phyloP scores from a whole-genome alignment of 176 grass and related monocot species.

The Phoenix dactylifera region DNA sequence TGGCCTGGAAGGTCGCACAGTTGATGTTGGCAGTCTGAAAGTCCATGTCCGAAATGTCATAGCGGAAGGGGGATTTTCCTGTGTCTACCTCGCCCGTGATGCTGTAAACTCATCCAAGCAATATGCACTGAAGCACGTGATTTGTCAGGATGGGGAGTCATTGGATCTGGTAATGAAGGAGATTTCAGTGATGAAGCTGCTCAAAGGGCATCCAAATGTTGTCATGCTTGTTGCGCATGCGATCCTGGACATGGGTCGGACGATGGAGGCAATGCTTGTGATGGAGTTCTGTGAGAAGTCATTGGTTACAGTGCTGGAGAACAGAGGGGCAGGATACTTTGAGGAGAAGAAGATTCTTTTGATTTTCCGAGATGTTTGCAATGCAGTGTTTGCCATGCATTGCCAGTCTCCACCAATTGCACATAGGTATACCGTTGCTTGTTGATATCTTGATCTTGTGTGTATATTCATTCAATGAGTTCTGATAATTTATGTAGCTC shows the following conservation, averaged over 20 bases:
- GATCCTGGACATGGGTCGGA: conserved; percentile 43
- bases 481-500: too few relatives aligned
- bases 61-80: conserved; percentile 91
- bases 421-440: conserved; percentile 39
- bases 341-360: conserved; percentile 55
- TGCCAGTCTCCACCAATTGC: conserved; percentile 62
- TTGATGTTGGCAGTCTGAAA: conserved; percentile 58
- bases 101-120: conserved; percentile 38
- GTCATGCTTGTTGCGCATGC: conserved; percentile 44
- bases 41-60: conserved; percentile 56
- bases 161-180: conserved; percentile 67
- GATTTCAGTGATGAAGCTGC: conserved; percentile 53
- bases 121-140: conserved; percentile 77
- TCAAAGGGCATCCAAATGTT: conserved; percentile 75
- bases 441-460: neutral
- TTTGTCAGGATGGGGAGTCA: conserved; percentile 62
- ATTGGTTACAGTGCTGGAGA: conserved; percentile 45
- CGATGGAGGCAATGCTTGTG: conserved; percentile 59
- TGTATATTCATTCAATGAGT: neutral
- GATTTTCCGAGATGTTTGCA: conserved; percentile 86
- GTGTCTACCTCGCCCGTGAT: conserved; percentile 64
- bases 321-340: conserved; percentile 43
- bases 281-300: conserved; percentile 86
- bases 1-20: conserved; percentile 55
- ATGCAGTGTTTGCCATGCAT: conserved; percentile 83